Conservation (phyloP, 345 rosid species). For the Syzygium grande region DNA sequence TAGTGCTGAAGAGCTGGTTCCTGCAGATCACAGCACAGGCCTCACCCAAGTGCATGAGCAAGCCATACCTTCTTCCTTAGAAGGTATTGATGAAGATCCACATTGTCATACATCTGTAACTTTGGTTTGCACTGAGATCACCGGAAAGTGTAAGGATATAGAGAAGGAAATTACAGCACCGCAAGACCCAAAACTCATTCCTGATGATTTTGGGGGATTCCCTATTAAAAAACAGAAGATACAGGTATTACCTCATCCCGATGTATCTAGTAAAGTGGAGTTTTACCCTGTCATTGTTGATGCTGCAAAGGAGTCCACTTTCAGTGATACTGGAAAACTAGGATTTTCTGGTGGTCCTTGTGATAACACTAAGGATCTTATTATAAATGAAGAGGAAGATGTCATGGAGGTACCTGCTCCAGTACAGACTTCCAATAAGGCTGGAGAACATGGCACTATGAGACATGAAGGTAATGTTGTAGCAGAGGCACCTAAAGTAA, state of each 20-base stretch:
- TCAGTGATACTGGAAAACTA: conserved; percentile 10
- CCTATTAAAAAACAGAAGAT: conserved; percentile 62
- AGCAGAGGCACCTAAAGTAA: conserved; percentile 26
- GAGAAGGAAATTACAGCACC: conserved; percentile 9
- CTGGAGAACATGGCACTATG: conserved; percentile 17
- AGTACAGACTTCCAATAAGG: neutral
- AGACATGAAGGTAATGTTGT: conserved; percentile 17
- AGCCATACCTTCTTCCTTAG: conserved; percentile 9
- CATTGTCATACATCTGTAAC: conserved; percentile 21
- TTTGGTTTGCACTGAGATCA: conserved; percentile 17
- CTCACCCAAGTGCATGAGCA: conserved; percentile 11
- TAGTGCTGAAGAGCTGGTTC: conserved; percentile 19
- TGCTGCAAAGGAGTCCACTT: conserved; percentile 11
- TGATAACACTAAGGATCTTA: conserved; percentile 16
- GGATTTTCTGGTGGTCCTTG: conserved; percentile 14
- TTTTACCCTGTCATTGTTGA: conserved; percentile 4
- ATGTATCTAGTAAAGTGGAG: conserved; percentile 4
- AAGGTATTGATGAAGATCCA: conserved; percentile 18
- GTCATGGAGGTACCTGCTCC: neutral
- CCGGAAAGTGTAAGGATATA: conserved; percentile 53
- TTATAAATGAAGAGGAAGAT: neutral
- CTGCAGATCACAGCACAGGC: conserved; percentile 11
- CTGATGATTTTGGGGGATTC: conserved; percentile 21
- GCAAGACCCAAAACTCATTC: conserved; percentile 8
- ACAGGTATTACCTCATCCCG: conserved; percentile 9